Percentiles rank a stretch among this genome's conserved stretches.
phyloP scores from a whole-genome alignment of 371 early-diverging fungal species.

The Dentiscutata heterogama region DNA sequence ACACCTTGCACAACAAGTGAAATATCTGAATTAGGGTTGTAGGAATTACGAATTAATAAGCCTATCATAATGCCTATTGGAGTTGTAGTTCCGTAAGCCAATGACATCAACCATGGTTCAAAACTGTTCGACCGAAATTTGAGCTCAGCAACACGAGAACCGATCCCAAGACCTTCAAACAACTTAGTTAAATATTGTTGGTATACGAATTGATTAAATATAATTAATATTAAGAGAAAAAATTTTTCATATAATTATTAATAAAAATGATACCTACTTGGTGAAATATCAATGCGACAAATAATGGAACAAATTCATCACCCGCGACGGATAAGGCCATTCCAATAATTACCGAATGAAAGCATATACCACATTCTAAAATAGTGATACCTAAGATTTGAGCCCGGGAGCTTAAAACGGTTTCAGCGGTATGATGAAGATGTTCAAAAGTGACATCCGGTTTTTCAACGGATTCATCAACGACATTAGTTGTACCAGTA shows the following conservation, averaged over 20 bases:
- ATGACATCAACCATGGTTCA: slow-evolving; percentile 57
- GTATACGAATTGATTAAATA: too few species aligned
- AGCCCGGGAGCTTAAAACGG: slow-evolving; percentile 45
- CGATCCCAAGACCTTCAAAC: slow-evolving; percentile 90
- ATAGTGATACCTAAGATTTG: slow-evolving; percentile 59
- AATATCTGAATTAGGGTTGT: slow-evolving; percentile 64
- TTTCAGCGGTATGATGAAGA: background rate
- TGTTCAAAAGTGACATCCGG: slow-evolving; percentile 44
- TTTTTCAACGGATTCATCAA: background rate
- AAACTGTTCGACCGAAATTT: slow-evolving; percentile 45
- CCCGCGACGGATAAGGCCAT: slow-evolving; percentile 81
- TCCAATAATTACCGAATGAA: slow-evolving; percentile 92
- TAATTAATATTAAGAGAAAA: too few species aligned
- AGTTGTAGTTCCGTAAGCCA: slow-evolving; percentile 67
- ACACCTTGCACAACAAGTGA: slow-evolving; percentile 77
- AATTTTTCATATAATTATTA: background rate
- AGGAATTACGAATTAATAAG: slow-evolving; percentile 68
- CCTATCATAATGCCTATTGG: slow-evolving; percentile 85
- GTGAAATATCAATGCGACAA: slow-evolving; percentile 89
- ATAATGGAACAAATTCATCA: slow-evolving; percentile 71
- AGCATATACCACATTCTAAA: slow-evolving; percentile 87
- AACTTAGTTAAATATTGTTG: slow-evolving; percentile 51
- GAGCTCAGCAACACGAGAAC: slow-evolving; percentile 75
- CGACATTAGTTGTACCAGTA: background rate
- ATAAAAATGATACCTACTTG: slow-evolving; percentile 60